A percentile compares a stretch with the other conserved stretches of the same genome.
These are phyloP conservation scores for Mycena filopes DNA, from an alignment of 768 basidiomycete species.

Conservation along the genomic window DNA sequence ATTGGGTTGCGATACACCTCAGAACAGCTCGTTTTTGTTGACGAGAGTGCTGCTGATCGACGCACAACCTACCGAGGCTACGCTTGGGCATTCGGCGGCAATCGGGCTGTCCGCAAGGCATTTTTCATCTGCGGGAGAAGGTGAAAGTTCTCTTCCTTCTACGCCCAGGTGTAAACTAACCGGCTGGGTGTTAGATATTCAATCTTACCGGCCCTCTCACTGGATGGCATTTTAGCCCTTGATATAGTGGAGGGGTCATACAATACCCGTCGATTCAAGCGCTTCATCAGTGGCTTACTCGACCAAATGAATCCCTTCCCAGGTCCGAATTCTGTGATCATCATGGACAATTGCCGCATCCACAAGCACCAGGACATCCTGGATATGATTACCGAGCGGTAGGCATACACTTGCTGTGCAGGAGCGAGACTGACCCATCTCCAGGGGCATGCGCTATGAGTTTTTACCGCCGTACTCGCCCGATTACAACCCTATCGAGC, in stretches of 20 bases:
- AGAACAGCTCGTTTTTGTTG: slow-evolving; percentile 45
- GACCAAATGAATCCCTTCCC: slow-evolving; percentile 28
- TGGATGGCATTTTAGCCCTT: slow-evolving; percentile 44
- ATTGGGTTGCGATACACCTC: slow-evolving; percentile 30
- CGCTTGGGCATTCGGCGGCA: slow-evolving; percentile 43
- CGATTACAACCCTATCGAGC: slow-evolving; percentile 19
- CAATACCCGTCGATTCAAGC: slow-evolving; percentile 19
- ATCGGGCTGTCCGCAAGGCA: slow-evolving; percentile 31
- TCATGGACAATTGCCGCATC: slow-evolving; percentile 19
- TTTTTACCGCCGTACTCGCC: slow-evolving; percentile 16
- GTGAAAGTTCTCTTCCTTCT: not conserved
- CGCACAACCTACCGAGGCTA: slow-evolving; percentile 34
- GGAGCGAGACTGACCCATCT: not conserved
- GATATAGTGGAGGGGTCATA: slow-evolving; percentile 41
- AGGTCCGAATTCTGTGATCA: slow-evolving; percentile 3
- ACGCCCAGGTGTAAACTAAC: not conserved
- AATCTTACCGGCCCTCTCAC: slow-evolving; percentile 46
- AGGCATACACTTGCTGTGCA: not conserved
- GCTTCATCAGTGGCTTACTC: slow-evolving; percentile 36
- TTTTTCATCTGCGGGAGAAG: slow-evolving; percentile 34
- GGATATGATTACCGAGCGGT: slow-evolving; percentile 8
- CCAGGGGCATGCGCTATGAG: not conserved
- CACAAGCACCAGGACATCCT: not conserved
- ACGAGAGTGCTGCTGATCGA: slow-evolving; percentile 43
- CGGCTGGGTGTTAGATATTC: slow-evolving; percentile 39